A percentile compares a stretch with the other conserved stretches of the same genome.
phyloP scores from a whole-genome alignment of 2,329 filamentous ascomycete genomes.

The Sphaceloma murrayae region DNA sequence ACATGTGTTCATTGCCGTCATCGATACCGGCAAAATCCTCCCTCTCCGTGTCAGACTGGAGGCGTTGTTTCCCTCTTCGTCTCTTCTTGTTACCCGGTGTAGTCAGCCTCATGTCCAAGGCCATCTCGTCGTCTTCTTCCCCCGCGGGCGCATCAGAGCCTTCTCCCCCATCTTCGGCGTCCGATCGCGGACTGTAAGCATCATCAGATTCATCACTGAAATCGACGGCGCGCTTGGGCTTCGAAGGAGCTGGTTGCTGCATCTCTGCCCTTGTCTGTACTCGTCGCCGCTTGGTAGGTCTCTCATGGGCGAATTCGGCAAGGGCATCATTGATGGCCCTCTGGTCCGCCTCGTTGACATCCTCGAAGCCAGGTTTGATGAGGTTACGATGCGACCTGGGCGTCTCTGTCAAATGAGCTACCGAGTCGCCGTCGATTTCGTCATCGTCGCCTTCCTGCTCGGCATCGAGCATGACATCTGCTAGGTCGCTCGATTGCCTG shows the following conservation, averaged over 20 bases:
- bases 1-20: conserved; percentile 78
- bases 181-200: conserved; percentile 34
- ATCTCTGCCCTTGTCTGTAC: conserved; percentile 25
- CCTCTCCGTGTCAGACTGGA: conserved; percentile 22
- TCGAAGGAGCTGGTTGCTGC: conserved; percentile 17
- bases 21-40: conserved; percentile 61
- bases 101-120: conserved; percentile 28
- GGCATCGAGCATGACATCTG: conserved; percentile 69
- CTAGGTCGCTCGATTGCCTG: conserved; percentile 58
- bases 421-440: conserved; percentile 30
- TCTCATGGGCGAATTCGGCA: conserved; percentile 28
- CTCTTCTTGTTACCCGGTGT: conserved; percentile 34
- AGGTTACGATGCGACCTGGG: conserved; percentile 41
- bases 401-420: conserved; percentile 24
- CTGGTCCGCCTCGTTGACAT: conserved; percentile 26
- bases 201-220: conserved; percentile 32
- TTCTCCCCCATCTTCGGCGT: conserved; percentile 31
- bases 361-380: conserved; percentile 39
- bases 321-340: conserved; percentile 15
- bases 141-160: conserved; percentile 22
- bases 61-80: conserved; percentile 24
- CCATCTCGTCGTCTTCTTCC: conserved; percentile 33
- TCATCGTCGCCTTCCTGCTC: conserved; percentile 57
- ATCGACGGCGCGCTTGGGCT: conserved; percentile 18
- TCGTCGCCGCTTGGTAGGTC: conserved; percentile 35